Evolutionary conservation across 768 basidiomycete species (phyloP), one percentile per base, ranked within the genome.

Genomic region (Xanthoconium purpureum): DNA sequence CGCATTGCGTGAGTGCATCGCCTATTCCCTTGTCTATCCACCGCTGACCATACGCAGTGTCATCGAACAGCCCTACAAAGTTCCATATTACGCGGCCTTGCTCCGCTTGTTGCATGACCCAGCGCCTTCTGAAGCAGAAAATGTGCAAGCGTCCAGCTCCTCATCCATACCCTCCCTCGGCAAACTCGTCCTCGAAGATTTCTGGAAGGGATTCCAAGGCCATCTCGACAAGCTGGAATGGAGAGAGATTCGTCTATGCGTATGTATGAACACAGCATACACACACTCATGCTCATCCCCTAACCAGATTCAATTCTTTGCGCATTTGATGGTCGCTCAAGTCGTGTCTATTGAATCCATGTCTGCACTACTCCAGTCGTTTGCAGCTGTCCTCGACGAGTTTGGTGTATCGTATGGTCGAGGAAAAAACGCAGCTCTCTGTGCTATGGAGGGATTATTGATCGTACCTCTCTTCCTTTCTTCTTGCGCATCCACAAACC

Each of bases 11-110:
- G 55, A 57, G 56, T 20, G 10, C 5, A 10, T 2, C 38, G n/a
- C 30, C 20, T 52, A 7, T 38, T 13, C 9, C 13, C 17, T 50
- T 30, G 20, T 17, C 49, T 17, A 6, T 44, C 15, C 40, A 18
- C 46, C 51, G 54, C 50, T 71, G 46, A 60, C 43, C 18, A 4
- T 13, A 13, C 44, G 18, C 66, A 94, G 91, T 48, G 84, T 92
- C 50, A 92, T 88, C 1, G 92, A 98, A 73, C 89, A 97, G 64
- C 94, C 95, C 0, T 94, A 85, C 78, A 99, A 98, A 77, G 89
- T 91, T 36, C 88, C 93, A 0, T 89, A 85, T 67, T 94, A 94
- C 72, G 91, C 91, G 13, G 84, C 90, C 12, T 74, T 98, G 17
- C 78, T 97, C 47, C 80, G 86, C 20, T 73, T 85, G 38, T 75